phyloP scores from a whole-genome alignment of 345 rosid species.

The Rhodamnia rubescens region DNA sequence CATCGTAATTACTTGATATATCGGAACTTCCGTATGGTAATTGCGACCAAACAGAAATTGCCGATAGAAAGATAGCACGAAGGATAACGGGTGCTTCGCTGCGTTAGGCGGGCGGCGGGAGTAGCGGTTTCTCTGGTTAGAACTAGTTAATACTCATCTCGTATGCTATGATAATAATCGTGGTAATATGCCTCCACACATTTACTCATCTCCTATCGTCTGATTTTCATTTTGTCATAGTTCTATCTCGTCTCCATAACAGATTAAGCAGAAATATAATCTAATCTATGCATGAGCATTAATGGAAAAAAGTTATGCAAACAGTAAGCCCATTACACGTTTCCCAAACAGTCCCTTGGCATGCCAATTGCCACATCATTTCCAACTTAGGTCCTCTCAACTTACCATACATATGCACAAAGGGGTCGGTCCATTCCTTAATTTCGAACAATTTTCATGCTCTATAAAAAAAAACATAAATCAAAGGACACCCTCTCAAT shows the following conservation, averaged over 20 bases:
- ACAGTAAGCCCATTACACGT: not conserved
- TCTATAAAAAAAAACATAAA: not conserved
- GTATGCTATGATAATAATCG: not conserved
- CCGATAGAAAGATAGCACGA: not conserved
- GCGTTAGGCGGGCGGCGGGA: not conserved
- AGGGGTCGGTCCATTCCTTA: not conserved
- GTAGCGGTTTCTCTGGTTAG: not conserved
- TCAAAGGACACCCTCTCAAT: not conserved
- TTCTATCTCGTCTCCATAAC: not conserved
- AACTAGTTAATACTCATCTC: not conserved
- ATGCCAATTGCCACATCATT: not conserved
- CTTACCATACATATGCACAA: not conserved
- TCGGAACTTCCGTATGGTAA: not conserved
- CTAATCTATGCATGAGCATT: not conserved
- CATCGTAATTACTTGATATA: not conserved
- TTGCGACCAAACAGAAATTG: not conserved
- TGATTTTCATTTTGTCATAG: not conserved
- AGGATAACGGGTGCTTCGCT: not conserved
- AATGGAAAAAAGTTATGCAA: not conserved
- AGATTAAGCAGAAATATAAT: not conserved
- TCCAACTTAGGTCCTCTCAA: not conserved
- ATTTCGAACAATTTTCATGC: not conserved
- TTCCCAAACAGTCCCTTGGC: not conserved
- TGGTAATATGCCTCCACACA: not conserved
- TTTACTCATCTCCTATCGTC: not conserved